These are phyloP conservation scores for Funneliformis caledonium DNA, from an alignment of 371 early-diverging fungal species.

Conservation along the genomic window DNA sequence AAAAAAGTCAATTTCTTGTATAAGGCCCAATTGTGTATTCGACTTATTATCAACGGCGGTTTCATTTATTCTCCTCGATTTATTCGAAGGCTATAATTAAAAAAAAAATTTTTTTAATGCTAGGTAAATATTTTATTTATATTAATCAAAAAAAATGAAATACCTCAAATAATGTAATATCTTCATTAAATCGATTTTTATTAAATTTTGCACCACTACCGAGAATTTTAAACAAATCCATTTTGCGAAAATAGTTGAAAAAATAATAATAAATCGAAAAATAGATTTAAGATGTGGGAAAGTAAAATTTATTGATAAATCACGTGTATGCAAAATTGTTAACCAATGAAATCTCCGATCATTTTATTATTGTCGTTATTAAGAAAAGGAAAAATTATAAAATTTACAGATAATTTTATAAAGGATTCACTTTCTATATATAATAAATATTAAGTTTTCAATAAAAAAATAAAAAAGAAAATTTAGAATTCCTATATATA, in stretches of 20 bases:
- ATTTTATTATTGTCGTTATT: no score
- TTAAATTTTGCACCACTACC: conserved; percentile 87
- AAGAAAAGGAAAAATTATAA: no score
- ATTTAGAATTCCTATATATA: no score
- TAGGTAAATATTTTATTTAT: not conserved
- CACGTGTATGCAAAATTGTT: no score
- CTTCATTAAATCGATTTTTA: conserved; percentile 74
- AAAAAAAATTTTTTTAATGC: not conserved
- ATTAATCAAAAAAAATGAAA: not conserved
- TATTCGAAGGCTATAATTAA: not conserved
- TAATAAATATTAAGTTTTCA: no score
- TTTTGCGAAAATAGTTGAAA: not conserved
- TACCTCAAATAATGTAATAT: conserved; percentile 76
- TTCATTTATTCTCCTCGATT: conserved; percentile 42
- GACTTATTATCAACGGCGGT: conserved; percentile 44
- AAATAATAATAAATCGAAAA: no score
- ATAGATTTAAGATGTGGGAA: no score
- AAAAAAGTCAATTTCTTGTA: conserved; percentile 59
- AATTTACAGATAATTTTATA: no score
- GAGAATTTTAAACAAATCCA: conserved; percentile 78
- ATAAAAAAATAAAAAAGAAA: no score
- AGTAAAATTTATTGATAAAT: no score
- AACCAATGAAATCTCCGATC: no score
- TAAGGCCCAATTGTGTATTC: conserved; percentile 46
- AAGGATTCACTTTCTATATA: no score